Evolutionary conservation across 2,329 filamentous ascomycete species (phyloP).

Genomic region (Phialophora macrospora): DNA sequence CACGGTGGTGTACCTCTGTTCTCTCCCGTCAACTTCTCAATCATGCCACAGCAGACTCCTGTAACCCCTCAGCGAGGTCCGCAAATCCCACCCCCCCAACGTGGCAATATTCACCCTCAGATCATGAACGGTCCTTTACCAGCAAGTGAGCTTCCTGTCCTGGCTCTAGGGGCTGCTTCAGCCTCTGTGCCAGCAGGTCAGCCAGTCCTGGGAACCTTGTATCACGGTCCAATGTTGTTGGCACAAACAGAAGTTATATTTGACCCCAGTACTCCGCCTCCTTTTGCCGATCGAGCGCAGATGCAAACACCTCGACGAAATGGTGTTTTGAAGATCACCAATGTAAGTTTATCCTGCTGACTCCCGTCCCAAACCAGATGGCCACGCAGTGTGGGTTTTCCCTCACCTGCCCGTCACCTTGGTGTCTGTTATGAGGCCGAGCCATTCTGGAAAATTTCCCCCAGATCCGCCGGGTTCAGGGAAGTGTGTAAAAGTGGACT

Average conservation of each 20-base stretch:
- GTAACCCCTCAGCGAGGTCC: background rate
- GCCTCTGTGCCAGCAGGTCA: background rate
- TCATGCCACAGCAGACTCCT: background rate
- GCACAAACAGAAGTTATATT: slow-evolving; percentile 18
- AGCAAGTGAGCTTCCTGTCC: background rate
- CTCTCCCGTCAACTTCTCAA: background rate
- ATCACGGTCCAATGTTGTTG: background rate
- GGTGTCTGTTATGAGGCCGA: background rate
- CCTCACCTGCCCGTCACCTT: slow-evolving; percentile 1
- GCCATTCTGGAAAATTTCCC: background rate
- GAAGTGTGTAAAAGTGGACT: background rate
- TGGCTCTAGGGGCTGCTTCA: background rate
- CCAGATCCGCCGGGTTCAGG: background rate
- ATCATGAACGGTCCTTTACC: background rate
- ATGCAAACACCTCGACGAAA: slow-evolving; percentile 33
- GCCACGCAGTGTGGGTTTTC: background rate
- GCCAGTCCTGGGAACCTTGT: background rate
- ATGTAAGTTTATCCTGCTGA: slow-evolving; percentile 38
- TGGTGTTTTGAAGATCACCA: slow-evolving; percentile 45
- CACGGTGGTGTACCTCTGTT: background rate
- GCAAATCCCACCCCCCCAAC: background rate
- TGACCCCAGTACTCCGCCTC: slow-evolving; percentile 31
- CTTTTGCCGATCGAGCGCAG: slow-evolving; percentile 38
- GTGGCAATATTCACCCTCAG: background rate
- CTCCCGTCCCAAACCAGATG: background rate